A percentile compares a stretch with the other conserved stretches of the same genome.
Conservation (phyloP, 441 rosid species). For the Geranium incanum region DNA sequence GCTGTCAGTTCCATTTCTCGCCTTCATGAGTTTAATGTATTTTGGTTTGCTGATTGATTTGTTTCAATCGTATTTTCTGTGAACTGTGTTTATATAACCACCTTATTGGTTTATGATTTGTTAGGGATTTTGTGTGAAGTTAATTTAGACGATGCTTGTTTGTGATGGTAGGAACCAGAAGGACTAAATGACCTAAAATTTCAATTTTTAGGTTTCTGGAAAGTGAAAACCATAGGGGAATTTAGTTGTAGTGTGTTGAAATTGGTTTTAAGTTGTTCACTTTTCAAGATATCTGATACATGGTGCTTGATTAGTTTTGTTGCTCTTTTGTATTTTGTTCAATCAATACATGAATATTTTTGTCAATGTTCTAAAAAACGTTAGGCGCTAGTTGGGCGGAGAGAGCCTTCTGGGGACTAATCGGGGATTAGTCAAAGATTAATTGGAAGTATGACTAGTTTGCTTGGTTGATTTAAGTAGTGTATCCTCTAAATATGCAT, state of each 20-base stretch:
- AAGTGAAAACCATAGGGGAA: not conserved
- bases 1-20: constrained; percentile 45
- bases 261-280: not conserved
- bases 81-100: not conserved
- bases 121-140: not conserved
- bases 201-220: not conserved
- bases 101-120: not conserved
- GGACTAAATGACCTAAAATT: not conserved
- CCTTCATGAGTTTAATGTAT: not conserved
- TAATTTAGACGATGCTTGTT: not conserved
- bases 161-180: not conserved
- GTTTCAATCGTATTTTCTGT: not conserved
- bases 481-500: not conserved
- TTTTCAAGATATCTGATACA: not conserved
- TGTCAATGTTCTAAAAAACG: too few species aligned
- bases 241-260: not conserved
- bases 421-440: too few species aligned
- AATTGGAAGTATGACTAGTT: not conserved
- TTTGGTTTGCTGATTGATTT: constrained; percentile 1
- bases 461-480: not conserved
- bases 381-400: too few species aligned
- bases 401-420: too few species aligned
- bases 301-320: not conserved
- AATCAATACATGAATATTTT: not conserved
- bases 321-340: not conserved